Evolutionary conservation across 345 rosid genomes (phyloP).

Genomic region (Durio zibethinus): DNA sequence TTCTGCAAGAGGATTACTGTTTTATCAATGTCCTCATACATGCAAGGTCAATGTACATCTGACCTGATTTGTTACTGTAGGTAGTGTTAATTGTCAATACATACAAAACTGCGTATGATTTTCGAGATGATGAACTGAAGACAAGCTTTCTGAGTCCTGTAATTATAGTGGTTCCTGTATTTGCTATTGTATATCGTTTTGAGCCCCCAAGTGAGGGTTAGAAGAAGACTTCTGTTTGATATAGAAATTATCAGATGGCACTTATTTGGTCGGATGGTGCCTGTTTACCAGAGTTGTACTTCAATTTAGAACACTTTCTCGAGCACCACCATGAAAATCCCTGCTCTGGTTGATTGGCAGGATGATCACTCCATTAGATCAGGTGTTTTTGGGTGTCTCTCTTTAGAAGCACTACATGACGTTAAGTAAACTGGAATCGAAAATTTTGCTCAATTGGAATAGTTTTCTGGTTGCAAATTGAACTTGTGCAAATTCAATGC

Average conservation of each 20-base stretch:
- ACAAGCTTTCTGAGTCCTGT: not conserved
- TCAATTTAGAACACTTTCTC: no score
- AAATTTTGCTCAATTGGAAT: not conserved
- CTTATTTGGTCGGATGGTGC: not conserved
- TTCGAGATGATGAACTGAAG: not conserved
- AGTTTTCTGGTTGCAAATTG: not conserved
- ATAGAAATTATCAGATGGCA: not conserved
- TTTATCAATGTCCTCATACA: not conserved
- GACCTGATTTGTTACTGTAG: not conserved
- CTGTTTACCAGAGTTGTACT: not conserved
- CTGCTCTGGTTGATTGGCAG: no score
- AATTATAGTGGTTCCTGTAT: not conserved
- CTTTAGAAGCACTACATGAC: not conserved
- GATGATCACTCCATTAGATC: no score
- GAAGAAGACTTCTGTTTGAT: not conserved
- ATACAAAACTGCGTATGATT: slow-evolving; percentile 5
- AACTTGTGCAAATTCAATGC: no score
- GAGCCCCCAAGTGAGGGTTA: not conserved
- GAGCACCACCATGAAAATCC: no score
- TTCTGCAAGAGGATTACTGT: not conserved
- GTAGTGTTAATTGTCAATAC: not conserved
- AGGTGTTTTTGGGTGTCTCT: not conserved
- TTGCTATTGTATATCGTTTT: not conserved
- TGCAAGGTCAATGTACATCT: not conserved
- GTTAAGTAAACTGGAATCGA: no score